Evolutionary conservation across 2,329 filamentous ascomycete species (phyloP), one percentile per base, ranked within the genome.

Genomic region (Neofusicoccum cordaticola): DNA sequence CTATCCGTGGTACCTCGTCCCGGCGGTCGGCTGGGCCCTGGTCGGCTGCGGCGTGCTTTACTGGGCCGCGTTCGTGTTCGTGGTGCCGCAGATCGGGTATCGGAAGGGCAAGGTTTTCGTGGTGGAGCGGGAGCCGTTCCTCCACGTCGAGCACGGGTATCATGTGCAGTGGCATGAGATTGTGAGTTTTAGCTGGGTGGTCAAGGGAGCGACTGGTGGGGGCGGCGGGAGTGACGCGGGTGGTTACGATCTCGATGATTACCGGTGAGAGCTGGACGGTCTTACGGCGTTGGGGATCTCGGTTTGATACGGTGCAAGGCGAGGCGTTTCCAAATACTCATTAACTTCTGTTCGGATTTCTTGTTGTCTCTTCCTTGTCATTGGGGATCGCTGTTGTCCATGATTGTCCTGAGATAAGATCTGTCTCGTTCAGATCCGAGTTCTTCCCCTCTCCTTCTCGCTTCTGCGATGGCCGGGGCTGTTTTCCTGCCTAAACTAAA

Each of bases 111-210:
- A 66, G 53, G 63, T 63, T 17, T 68, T 69, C 15, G 17, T 64
- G 3, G 67, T 69, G 5, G 65, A 67, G 61, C 50, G 66, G 39
- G 66, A 67, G 44, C 67, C 67, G 3, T 66, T 66, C 17, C 66
- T 69, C 34, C 58, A 66, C 19, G 58, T 66, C 11, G 62, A 65
- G 56, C 39, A 68, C 39, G 67, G 67, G 2, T 64, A 66, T 8
- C 61, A 63, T 22, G 67, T 69, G 47, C 63, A 69, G 52, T 68
- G 57, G 62, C 67, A 69, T 57, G 67, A 68, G 52, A 68, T 65
- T 66, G 63, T 66, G 53, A 60, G 63, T 51, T 51, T 68, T 45
- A 63, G 45, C 62, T 61, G 66, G 60, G 60, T 62, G 6, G 66
- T 66, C 9, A 65, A 63, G 58, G 37, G 62, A 8, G 44, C 69